phyloP scores from a whole-genome alignment of 768 basidiomycete species.

The Floccularia luteovirens region DNA sequence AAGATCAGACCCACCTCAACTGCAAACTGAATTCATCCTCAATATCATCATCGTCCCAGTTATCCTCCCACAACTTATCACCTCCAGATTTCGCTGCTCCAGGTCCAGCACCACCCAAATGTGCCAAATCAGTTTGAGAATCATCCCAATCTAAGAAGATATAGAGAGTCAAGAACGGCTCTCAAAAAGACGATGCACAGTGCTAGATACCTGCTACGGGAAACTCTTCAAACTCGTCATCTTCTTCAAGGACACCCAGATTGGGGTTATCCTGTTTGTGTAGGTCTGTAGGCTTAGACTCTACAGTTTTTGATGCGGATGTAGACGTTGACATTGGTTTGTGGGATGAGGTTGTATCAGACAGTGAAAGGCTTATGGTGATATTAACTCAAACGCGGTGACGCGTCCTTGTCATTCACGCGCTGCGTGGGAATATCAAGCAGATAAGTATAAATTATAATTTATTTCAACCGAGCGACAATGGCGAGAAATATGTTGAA shows the following conservation, averaged over 20 bases:
- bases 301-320: slow-evolving; percentile 39
- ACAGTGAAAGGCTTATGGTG: not conserved
- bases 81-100: slow-evolving; percentile 75
- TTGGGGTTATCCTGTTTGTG: slow-evolving; percentile 49
- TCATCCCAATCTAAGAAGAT: slow-evolving; percentile 75
- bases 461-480: too few species aligned
- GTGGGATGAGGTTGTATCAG: not conserved
- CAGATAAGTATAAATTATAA: too few species aligned
- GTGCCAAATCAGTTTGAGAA: slow-evolving; percentile 74
- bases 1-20: slow-evolving; percentile 59
- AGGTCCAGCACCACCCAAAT: slow-evolving; percentile 65
- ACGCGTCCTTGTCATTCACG: slow-evolving; percentile 17
- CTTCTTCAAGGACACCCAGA: slow-evolving; percentile 90
- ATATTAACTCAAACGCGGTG: too few species aligned
- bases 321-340: slow-evolving; percentile 27
- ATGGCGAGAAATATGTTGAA: too few species aligned
- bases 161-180: not conserved
- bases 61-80: slow-evolving; percentile 97
- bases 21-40: slow-evolving; percentile 97
- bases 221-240: slow-evolving; percentile 97
- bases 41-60: slow-evolving; percentile 99
- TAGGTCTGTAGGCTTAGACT: slow-evolving; percentile 30
- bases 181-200: not conserved
- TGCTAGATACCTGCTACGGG: slow-evolving; percentile 60
- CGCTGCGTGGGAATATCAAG: slow-evolving; percentile 15